These are phyloP conservation scores for Dryas integrifolia DNA, from an alignment of 331 rosid genomes.

Conservation along the genomic window DNA sequence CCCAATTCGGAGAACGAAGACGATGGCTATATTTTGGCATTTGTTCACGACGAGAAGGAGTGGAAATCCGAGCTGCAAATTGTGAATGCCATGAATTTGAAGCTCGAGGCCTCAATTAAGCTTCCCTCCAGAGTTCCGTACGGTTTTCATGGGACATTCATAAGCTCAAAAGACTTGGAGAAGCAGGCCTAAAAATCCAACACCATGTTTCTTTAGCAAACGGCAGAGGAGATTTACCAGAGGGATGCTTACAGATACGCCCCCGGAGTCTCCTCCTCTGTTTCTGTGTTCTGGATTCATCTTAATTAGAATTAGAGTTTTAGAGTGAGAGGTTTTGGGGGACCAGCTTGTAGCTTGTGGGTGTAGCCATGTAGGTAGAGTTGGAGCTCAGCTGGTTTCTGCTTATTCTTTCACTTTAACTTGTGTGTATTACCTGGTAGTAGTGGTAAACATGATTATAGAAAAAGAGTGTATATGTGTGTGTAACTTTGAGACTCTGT, in stretches of 20 bases:
- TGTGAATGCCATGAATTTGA: slow-evolving; percentile 62
- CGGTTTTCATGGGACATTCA: slow-evolving; percentile 94
- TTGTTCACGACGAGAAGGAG: slow-evolving; percentile 84
- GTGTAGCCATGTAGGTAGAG: slow-evolving; percentile 36
- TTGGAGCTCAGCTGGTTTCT: slow-evolving; percentile 92
- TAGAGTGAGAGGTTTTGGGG: slow-evolving; percentile 52
- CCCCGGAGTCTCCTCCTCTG: slow-evolving; percentile 80
- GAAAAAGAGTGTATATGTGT: neutral
- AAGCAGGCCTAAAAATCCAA: slow-evolving; percentile 42
- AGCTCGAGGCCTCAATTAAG: slow-evolving; percentile 62
- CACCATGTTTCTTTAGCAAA: neutral
- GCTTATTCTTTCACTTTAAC: slow-evolving; percentile 44
- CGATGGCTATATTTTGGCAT: slow-evolving; percentile 71
- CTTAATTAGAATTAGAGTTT: neutral
- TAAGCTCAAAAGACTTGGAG: slow-evolving; percentile 50
- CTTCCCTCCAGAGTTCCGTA: slow-evolving; percentile 91
- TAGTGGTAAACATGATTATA: neutral
- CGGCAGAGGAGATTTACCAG: slow-evolving; percentile 53
- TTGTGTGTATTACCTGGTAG: neutral
- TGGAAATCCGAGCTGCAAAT: slow-evolving; percentile 76
- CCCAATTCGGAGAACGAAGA: slow-evolving; percentile 51
- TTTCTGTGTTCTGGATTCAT: slow-evolving; percentile 13
- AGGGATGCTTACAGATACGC: slow-evolving; percentile 61
- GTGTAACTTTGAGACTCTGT: neutral
- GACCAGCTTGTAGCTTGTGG: slow-evolving; percentile 80